Conservation (phyloP, 2,329 filamentous ascomycete genomes). For the Sporothrix humicola region DNA sequence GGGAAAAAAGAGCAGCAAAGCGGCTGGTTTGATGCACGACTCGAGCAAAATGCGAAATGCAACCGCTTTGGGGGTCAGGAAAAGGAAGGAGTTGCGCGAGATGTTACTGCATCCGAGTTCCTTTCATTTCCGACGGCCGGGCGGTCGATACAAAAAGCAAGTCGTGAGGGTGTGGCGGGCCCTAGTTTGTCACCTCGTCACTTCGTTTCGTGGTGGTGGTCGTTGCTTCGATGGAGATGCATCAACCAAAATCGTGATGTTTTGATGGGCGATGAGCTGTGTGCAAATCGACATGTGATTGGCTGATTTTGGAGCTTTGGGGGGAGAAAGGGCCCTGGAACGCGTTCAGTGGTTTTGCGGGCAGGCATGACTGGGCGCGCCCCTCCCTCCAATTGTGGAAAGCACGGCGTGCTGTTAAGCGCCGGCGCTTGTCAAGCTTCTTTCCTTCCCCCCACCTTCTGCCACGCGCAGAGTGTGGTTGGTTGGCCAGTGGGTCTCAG, state of each 20-base stretch:
- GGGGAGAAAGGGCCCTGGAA: neutral
- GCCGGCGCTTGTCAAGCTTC: constrained; percentile 32
- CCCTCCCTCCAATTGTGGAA: constrained; percentile 8
- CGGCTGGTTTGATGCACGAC: constrained; percentile 3
- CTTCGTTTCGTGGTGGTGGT: neutral
- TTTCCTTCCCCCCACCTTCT: constrained; percentile 22
- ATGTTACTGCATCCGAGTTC: constrained; percentile 12
- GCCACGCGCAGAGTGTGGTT: neutral
- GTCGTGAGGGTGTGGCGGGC: neutral
- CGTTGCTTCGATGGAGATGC: neutral
- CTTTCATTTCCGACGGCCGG: neutral
- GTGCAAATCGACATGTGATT: constrained; percentile 9
- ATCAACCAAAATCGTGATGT: constrained; percentile 23
- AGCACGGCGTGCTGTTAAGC: constrained; percentile 29
- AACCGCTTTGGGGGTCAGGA: neutral
- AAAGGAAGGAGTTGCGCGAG: constrained; percentile 2
- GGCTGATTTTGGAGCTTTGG: constrained; percentile 5
- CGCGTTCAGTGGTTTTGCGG: constrained; percentile 38
- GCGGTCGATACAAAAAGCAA: neutral
- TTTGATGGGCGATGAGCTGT: constrained; percentile 22
- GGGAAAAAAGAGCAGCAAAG: neutral
- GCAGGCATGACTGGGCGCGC: constrained; percentile 7
- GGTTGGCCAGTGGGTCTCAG: constrained; percentile 18
- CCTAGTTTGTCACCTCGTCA: neutral
- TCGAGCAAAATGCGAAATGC: neutral